Conservation (phyloP, 1,139 yeast species). For the Yamadazyma mexicana region DNA sequence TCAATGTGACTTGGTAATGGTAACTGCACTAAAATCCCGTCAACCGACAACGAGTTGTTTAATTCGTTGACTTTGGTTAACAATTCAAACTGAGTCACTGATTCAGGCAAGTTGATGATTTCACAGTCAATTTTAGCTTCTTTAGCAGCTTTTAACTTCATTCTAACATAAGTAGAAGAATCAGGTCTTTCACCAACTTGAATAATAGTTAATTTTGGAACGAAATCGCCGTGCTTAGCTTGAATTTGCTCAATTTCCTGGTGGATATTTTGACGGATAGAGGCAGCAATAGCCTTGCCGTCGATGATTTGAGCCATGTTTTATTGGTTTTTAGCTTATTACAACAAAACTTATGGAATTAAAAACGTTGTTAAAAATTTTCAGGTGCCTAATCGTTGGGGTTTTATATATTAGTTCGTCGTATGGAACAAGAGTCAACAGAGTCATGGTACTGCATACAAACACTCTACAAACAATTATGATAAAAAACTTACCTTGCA, state of each 20-base stretch:
- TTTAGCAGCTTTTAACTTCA: slow-evolving; percentile 90
- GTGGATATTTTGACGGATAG: slow-evolving; percentile 49
- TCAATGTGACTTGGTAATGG: slow-evolving; percentile 85
- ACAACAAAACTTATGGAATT: too few relatives aligned
- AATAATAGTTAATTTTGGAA: slow-evolving; percentile 77
- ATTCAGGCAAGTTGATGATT: slow-evolving; percentile 66
- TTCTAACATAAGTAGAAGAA: slow-evolving; percentile 89
- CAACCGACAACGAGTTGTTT: slow-evolving; percentile 69
- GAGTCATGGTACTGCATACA: not conserved
- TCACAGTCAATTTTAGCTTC: slow-evolving; percentile 79
- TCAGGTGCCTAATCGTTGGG: not conserved
- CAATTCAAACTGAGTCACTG: slow-evolving; percentile 56
- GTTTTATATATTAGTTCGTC: slow-evolving; percentile 1
- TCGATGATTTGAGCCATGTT: slow-evolving; percentile 48
- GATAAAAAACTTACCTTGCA: too few relatives aligned
- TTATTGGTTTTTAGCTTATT: too few relatives aligned
- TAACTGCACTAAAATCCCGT: slow-evolving; percentile 88
- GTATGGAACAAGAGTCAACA: slow-evolving; percentile 1
- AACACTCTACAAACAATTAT: too few relatives aligned
- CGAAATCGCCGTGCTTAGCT: slow-evolving; percentile 57
- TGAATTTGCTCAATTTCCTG: slow-evolving; percentile 59
- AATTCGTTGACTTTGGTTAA: slow-evolving; percentile 58
- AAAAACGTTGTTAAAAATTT: too few relatives aligned
- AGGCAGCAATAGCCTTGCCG: slow-evolving; percentile 69
- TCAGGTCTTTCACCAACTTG: slow-evolving; percentile 93